These are phyloP conservation scores for Lachnellula cervina DNA, from an alignment of 2,329 filamentous ascomycete species.

Conservation along the genomic window DNA sequence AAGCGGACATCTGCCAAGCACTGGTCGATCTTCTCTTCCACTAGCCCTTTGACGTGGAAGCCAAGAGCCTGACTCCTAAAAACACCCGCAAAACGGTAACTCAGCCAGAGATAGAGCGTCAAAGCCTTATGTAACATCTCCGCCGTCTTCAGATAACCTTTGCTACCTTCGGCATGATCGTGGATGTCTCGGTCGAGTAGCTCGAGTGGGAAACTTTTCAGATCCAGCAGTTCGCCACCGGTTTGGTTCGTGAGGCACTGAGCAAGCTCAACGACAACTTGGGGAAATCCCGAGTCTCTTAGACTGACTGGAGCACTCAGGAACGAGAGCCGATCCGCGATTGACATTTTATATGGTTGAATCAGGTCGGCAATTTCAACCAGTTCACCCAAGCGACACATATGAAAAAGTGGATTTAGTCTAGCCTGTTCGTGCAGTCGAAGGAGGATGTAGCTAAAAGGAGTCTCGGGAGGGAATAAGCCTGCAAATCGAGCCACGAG, in stretches of 20 bases:
- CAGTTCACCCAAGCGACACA: conserved; percentile 59
- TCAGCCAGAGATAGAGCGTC: conserved; percentile 88
- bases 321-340: conserved; percentile 71
- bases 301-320: conserved; percentile 63
- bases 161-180: conserved; percentile 35
- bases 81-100: conserved; percentile 78
- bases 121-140: conserved; percentile 78
- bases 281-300: conserved; percentile 42
- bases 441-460: conserved; percentile 76
- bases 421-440: conserved; percentile 63
- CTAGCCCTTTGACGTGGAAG: conserved; percentile 70
- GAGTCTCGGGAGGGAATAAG: conserved; percentile 76
- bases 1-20: conserved; percentile 4
- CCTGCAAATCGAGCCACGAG: conserved; percentile 71
- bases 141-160: conserved; percentile 54
- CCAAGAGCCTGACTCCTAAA: conserved; percentile 73
- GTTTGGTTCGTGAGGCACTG: conserved; percentile 62
- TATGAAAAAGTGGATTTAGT: conserved; percentile 61
- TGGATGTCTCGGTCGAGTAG: conserved; percentile 60
- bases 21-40: conserved; percentile 65
- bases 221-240: conserved; percentile 73
- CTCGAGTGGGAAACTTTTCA: conserved; percentile 63
- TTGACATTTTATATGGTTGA: conserved; percentile 63
- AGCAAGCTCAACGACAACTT: conserved; percentile 60
- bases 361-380: conserved; percentile 69